These are phyloP conservation scores for Musa acuminata DNA, from an alignment of 176 grass and related monocot genomes.

Conservation along the genomic window DNA sequence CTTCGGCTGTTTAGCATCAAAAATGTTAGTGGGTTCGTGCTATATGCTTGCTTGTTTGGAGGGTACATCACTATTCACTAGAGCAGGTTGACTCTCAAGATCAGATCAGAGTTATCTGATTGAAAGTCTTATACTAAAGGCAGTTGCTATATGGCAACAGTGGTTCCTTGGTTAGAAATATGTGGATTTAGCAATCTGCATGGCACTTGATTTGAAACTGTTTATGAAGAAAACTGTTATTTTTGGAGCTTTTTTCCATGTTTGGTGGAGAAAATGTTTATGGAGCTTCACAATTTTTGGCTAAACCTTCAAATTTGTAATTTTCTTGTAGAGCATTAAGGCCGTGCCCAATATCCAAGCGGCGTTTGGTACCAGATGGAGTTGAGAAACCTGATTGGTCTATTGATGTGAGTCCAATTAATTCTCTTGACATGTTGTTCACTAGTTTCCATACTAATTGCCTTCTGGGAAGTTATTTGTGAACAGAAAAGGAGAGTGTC, in stretches of 20 bases:
- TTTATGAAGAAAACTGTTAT: too few relatives aligned
- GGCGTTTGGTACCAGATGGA: constrained; percentile 48
- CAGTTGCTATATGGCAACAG: not conserved
- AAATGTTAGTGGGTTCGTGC: too few relatives aligned
- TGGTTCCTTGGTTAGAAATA: not conserved
- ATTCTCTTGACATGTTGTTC: not conserved
- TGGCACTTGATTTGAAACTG: not conserved
- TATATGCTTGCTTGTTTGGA: too few relatives aligned
- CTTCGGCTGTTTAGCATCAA: too few relatives aligned
- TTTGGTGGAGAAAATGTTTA: not conserved
- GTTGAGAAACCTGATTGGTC: constrained; percentile 96
- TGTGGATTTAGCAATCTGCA: not conserved
- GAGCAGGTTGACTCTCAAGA: not conserved
- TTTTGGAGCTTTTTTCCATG: not conserved
- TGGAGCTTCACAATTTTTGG: too few relatives aligned
- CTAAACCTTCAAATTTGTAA: constrained; percentile 8
- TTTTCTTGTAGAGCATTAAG: constrained; percentile 59
- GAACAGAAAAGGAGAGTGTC: not conserved
- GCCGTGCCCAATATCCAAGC: constrained; percentile 85
- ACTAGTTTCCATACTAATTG: too few relatives aligned
- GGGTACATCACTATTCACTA: not conserved
- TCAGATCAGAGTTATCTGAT: not conserved
- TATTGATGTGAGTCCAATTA: constrained; percentile 52
- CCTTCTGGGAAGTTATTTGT: not conserved
- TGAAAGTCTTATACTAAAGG: not conserved